phyloP scores from a whole-genome alignment of 2,329 filamentous ascomycete species.

The Septoria petroselini region DNA sequence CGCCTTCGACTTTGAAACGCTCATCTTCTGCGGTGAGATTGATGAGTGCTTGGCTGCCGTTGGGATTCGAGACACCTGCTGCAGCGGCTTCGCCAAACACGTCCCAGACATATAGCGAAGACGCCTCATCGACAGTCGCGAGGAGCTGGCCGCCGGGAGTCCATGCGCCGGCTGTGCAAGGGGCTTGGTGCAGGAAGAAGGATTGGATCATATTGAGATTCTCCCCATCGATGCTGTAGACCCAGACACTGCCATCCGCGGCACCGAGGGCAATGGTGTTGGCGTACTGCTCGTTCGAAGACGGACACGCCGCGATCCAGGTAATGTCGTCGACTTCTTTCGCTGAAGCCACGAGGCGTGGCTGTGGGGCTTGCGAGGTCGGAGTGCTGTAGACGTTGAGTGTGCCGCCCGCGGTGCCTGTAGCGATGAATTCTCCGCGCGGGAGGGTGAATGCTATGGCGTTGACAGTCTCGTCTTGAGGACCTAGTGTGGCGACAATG shows the following conservation, averaged over 20 bases:
- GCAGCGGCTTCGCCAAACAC: conserved; percentile 76
- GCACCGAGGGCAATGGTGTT: conserved; percentile 87
- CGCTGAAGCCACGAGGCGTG: conserved; percentile 68
- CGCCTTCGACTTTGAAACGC: conserved; percentile 87
- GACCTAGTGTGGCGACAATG: conserved; percentile 72
- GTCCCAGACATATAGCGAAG: conserved; percentile 87
- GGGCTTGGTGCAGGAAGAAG: conserved; percentile 83
- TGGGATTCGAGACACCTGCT: conserved; percentile 54
- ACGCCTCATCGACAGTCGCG: conserved; percentile 84
- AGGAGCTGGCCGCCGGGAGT: conserved; percentile 81
- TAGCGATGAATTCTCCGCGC: conserved; percentile 77
- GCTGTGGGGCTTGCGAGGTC: conserved; percentile 19
- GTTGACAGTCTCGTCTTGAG: conserved; percentile 89
- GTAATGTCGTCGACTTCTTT: conserved; percentile 95
- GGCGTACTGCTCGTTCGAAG: conserved; percentile 57
- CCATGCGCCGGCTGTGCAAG: conserved; percentile 89
- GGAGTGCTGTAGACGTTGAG: conserved; percentile 56
- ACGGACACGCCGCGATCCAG: conserved; percentile 76
- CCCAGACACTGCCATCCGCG: conserved; percentile 89
- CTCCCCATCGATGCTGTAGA: conserved; percentile 76
- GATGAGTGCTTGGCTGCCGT: conserved; percentile 62
- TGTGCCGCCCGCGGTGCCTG: conserved; percentile 81
- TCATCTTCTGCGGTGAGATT: conserved; percentile 77
- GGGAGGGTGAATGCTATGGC: conserved; percentile 80
- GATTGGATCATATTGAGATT: conserved; percentile 82